Base-by-base conservation (phyloP, 2,329 filamentous ascomycete species). In the Colletotrichum sp. region DNA sequence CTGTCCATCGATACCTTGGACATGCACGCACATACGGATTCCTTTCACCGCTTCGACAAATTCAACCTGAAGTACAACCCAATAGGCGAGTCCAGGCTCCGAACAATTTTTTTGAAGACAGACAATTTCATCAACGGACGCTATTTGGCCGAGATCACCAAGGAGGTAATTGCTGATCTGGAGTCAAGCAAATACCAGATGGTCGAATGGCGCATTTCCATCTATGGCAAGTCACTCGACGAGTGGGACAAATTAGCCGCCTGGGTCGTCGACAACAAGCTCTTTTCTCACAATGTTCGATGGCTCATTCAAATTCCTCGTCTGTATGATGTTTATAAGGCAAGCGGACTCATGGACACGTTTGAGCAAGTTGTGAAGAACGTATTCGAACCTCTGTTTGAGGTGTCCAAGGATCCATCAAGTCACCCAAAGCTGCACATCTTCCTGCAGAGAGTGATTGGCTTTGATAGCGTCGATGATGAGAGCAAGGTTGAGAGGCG, bases 51-150 rank as follows among this genome's bases (percentile, higher is more conserved):
- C 6, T 99, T 99, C 83, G 97, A 99, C 88, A 96, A 99, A 85
- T 99, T 99, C 90, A 99, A 99, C 83, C 89, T 99, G 72, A 99
- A 99, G 84, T 99, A 99, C 84, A 99, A 99, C 80, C 97, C 97
- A 1, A 93, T 99, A 77, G 97, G 97, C 66, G 97, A 99, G 86
- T 99, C 97, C 59, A 93, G 97, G 71, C 88, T 99, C 72, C 93
- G 97, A 81, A 98, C 97, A n/a, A 99, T 99, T 80, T 99, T 99
- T 84, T 88, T 99, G 71, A 99, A 99, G 88, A 99, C 97, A 12
- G 97, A 99, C 86, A 99, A 99, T 83, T 96, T 96, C 84, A 98
- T 99, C 82, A 93, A 98, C 79, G 97, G 97, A 44, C 94, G 96
- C 66, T 99, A 99, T 83, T 88, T 99, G 59, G 97, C 97, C 1